phyloP scores from a whole-genome alignment of 2,329 filamentous ascomycete species.

The Parastagonospora avenae region DNA sequence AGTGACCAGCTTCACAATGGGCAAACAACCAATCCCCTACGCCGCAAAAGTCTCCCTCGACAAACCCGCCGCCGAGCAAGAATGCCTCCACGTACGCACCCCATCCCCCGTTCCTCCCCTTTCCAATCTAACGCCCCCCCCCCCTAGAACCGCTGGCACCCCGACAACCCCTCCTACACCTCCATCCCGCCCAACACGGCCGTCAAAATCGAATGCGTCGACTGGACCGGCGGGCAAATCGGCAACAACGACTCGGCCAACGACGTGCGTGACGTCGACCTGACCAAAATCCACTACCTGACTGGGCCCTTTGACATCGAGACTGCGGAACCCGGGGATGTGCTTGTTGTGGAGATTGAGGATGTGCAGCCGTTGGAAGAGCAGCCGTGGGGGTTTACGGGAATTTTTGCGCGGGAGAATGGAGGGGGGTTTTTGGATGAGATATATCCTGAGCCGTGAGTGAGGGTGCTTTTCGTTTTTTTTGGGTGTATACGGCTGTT shows the following conservation, averaged over 20 bases:
- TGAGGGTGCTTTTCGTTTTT: background rate
- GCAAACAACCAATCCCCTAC: constrained; percentile 66
- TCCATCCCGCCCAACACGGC: constrained; percentile 82
- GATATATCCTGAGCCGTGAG: constrained; percentile 79
- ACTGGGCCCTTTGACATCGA: constrained; percentile 89
- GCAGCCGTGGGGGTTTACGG: constrained; percentile 88
- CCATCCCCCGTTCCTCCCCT: background rate
- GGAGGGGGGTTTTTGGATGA: constrained; percentile 90
- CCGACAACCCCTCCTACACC: constrained; percentile 75
- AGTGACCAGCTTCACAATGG: constrained; percentile 44
- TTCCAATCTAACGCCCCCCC: background rate
- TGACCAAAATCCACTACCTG: constrained; percentile 85
- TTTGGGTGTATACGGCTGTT: too few relatives aligned
- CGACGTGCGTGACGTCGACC: constrained; percentile 81
- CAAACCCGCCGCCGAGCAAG: constrained; percentile 72
- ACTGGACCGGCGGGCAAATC: constrained; percentile 79
- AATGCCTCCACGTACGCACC: constrained; percentile 68
- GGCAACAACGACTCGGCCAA: constrained; percentile 89
- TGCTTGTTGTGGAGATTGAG: constrained; percentile 86
- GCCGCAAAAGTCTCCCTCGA: constrained; percentile 75
- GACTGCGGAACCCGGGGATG: constrained; percentile 80
- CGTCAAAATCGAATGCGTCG: constrained; percentile 91
- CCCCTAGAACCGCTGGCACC: constrained; percentile 85
- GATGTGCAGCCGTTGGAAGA: constrained; percentile 89
- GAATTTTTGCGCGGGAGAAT: constrained; percentile 78